Evolutionary conservation across 2,329 filamentous ascomycete genomes (phyloP).

Genomic region (Byssochlamys sp.): DNA sequence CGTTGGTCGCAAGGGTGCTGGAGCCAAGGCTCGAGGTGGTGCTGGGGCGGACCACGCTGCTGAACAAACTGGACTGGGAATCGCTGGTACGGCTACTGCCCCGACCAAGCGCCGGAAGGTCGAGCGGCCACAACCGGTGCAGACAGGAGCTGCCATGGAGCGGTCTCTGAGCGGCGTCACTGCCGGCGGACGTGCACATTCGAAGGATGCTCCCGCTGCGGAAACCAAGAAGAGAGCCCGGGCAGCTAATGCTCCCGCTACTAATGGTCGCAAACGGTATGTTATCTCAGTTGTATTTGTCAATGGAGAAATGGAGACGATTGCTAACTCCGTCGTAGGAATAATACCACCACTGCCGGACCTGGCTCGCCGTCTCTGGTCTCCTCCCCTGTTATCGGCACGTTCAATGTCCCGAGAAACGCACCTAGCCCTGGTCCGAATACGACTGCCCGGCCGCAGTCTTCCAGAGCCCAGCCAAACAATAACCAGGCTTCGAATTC

Average conservation of each 20-base stretch:
- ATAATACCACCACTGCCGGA: conserved; percentile 39
- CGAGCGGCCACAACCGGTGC: conserved; percentile 50
- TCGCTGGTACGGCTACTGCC: conserved; percentile 46
- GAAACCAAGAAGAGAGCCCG: conserved; percentile 65
- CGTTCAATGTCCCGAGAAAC: conserved; percentile 53
- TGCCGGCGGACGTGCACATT: conserved; percentile 24
- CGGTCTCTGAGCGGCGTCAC: conserved; percentile 29
- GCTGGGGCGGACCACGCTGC: conserved; percentile 9
- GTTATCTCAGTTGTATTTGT: conserved; percentile 16
- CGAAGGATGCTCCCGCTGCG: conserved; percentile 58
- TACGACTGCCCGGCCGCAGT: conserved; percentile 51
- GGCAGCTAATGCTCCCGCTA: conserved; percentile 57
- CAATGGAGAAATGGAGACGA: not conserved
- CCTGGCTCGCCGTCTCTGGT: conserved; percentile 59
- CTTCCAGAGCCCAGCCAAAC: conserved; percentile 66
- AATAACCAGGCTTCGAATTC: conserved; percentile 53
- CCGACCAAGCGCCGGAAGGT: conserved; percentile 70
- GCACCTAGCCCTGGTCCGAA: conserved; percentile 52
- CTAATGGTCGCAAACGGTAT: conserved; percentile 62
- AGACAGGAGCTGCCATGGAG: conserved; percentile 29
- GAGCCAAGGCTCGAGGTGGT: conserved; percentile 41
- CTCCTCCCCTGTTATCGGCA: conserved; percentile 65
- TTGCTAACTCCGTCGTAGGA: conserved; percentile 22
- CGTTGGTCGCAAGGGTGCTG: conserved; percentile 47
- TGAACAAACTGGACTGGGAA: conserved; percentile 48